A percentile compares a stretch with the other conserved stretches of the same genome.
Evolutionary conservation across 169 alveolate genomes (phyloP).

Genomic region (Pseudocohnilembus persalinus): DNA sequence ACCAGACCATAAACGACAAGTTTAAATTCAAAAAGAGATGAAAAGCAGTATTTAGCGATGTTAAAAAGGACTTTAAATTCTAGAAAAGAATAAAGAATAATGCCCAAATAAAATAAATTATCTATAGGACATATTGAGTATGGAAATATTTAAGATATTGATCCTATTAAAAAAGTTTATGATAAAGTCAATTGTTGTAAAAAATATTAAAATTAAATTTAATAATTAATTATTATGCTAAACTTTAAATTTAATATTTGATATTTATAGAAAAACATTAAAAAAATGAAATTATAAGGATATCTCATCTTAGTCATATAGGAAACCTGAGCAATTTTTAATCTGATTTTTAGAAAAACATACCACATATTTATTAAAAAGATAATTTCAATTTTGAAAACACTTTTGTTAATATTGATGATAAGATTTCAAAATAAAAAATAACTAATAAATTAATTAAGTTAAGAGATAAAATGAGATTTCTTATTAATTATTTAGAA

Average conservation of each 20-base stretch:
- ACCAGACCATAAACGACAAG: neutral
- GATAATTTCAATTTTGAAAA: no score
- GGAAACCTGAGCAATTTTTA: neutral
- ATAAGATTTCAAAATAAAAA: no score
- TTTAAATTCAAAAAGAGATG: neutral
- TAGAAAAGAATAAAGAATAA: neutral
- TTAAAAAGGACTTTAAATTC: no score
- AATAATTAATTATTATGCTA: neutral
- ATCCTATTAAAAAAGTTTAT: neutral
- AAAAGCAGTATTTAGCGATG: neutral
- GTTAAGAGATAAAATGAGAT: no score
- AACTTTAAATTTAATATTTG: neutral
- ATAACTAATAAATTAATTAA: no score
- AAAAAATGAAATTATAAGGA: neutral
- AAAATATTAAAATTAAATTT: no score
- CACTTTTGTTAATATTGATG: no score
- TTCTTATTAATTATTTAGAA: no score
- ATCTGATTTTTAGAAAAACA: neutral
- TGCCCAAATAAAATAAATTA: neutral
- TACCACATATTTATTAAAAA: no score
- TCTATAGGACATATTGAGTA: neutral
- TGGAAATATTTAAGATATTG: neutral
- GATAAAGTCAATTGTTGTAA: neutral
- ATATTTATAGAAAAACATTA: no score
- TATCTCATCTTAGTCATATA: neutral